Evolutionary conservation across 139 green algal genomes (phyloP).

Genomic region (Coelastrella sp.): DNA sequence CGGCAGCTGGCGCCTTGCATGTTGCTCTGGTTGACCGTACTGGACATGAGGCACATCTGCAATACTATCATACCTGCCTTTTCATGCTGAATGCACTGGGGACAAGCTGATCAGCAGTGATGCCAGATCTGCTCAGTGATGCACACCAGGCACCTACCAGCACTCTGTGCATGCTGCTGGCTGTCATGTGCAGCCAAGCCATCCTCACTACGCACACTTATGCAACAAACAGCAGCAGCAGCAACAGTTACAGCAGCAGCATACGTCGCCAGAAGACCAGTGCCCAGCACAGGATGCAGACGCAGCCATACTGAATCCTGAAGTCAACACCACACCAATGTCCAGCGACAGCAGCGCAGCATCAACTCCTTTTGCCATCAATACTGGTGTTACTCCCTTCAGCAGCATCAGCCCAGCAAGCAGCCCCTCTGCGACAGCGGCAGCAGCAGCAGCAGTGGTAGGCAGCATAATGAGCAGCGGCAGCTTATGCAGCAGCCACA

Average conservation of each 20-base stretch:
- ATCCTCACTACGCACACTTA: conserved; percentile 8
- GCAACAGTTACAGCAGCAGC: conserved; percentile 37
- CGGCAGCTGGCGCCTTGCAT: too few relatives aligned
- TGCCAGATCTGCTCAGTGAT: too few relatives aligned
- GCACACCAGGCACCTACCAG: too few relatives aligned
- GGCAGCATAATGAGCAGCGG: neutral
- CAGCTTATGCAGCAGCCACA: conserved; percentile 30
- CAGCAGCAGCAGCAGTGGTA: conserved; percentile 15
- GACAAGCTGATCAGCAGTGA: too few relatives aligned
- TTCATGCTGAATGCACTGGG: too few relatives aligned
- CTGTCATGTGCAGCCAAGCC: conserved; percentile 9
- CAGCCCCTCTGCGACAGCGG: neutral
- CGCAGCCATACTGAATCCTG: neutral
- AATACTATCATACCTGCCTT: too few relatives aligned
- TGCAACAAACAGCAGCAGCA: conserved; percentile 10
- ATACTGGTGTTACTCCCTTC: neutral
- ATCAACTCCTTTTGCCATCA: neutral
- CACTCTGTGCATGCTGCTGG: too few relatives aligned
- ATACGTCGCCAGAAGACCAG: neutral
- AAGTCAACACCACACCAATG: neutral
- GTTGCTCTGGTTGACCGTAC: too few relatives aligned
- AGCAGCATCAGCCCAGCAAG: neutral
- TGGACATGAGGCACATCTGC: too few relatives aligned
- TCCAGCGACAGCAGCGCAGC: neutral
- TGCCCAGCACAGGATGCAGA: too few relatives aligned